Conservation (phyloP, 805 yeast genomes). For the Nakazawaea siamensis region DNA sequence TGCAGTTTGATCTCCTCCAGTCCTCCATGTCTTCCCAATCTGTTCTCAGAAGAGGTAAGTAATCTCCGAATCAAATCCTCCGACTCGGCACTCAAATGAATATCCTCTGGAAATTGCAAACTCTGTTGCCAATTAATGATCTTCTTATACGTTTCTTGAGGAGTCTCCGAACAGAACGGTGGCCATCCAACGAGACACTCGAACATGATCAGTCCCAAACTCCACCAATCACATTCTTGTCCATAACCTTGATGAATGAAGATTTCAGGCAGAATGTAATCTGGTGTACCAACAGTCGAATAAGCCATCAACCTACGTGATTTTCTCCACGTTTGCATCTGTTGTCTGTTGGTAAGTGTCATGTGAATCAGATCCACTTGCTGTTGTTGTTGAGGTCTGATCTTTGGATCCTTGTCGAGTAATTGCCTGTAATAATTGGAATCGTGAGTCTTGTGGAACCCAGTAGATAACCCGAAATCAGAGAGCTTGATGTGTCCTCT, state of each 20-base stretch:
- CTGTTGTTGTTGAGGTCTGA: slow-evolving; percentile 44
- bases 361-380: slow-evolving; percentile 91
- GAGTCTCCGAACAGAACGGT: slow-evolving; percentile 91
- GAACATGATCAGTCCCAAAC: slow-evolving; percentile 92
- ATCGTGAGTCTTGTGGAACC: slow-evolving; percentile 91
- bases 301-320: slow-evolving; percentile 89
- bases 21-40: slow-evolving; percentile 85
- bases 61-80: slow-evolving; percentile 78
- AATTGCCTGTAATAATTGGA: slow-evolving; percentile 77
- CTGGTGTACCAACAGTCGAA: slow-evolving; percentile 95
- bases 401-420: slow-evolving; percentile 51
- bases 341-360: slow-evolving; percentile 92
- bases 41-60: slow-evolving; percentile 67
- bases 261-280: slow-evolving; percentile 92
- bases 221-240: slow-evolving; percentile 98
- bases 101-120: slow-evolving; percentile 82
- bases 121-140: slow-evolving; percentile 89
- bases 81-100: slow-evolving; percentile 80
- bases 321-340: slow-evolving; percentile 94
- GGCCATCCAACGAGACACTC: slow-evolving; percentile 97
- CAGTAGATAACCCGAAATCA: slow-evolving; percentile 80
- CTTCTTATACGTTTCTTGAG: slow-evolving; percentile 88
- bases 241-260: slow-evolving; percentile 92
- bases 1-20: slow-evolving; percentile 86
- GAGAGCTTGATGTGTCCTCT: slow-evolving; percentile 58